Evolutionary conservation across 345 rosid species (phyloP), one percentile per base, ranked within the genome.

Genomic region (Heritiera littoralis): DNA sequence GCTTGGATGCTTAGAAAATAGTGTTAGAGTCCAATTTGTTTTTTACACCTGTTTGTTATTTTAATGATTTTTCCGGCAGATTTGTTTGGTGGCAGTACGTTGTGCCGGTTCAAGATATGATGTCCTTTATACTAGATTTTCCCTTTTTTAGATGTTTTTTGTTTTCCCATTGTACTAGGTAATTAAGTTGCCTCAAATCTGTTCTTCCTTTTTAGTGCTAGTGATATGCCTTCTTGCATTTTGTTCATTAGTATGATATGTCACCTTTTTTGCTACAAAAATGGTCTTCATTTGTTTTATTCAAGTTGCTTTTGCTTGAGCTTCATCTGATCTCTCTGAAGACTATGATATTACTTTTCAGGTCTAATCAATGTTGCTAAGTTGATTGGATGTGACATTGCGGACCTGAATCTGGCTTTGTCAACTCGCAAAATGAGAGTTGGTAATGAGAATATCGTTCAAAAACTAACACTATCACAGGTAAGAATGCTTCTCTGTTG

Each of bases 381-480:
- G 81, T 84, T 96, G 89, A 90, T 94, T 83, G 99, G 98, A 76
- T 94, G 98, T 84, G 72, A 82, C 76, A 79, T 80, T 82, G 86
- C 43, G 35, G 92, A 89, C 74, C 95, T 96, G 68, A 96, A 81
- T 80, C 80, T 91, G 58, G 90, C 97, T 82, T 80, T 96, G 79
- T 92, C 99, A 41, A 92, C 93, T 76, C 97, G 95, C 77, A 94
- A 91, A 67, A 96, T 96, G 98, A 92, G 86, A 89, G 98, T 91
- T 85, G 96, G 98, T 60, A 92, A 87, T 78, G 99, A 96, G 78
- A 96, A 83, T 76, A 91, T 96, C 79, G 89, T 92, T 78, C 98
- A 96, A 82, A 92, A 91, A 84, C 88, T 96, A 74, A 92, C 98
- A 3, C 81, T 89, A 75, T 87, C 97, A 11, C 99, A 96, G 97